Percentiles rank a stretch among this genome's conserved stretches.
phyloP scores from a whole-genome alignment of 176 grass and related monocot species.

The Phoenix roebelenii region DNA sequence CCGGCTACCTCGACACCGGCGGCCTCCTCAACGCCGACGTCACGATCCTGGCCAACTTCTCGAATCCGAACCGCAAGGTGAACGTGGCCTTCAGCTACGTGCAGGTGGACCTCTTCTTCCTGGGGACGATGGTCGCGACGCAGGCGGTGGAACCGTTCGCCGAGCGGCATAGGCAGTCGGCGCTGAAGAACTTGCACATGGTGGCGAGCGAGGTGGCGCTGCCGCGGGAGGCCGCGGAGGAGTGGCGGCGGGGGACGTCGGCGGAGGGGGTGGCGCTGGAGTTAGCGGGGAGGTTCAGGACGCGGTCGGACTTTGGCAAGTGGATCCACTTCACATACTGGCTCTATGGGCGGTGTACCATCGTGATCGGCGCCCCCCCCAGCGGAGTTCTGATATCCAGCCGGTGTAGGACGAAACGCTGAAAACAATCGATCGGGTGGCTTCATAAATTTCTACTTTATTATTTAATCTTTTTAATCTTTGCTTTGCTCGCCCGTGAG shows the following conservation, averaged over 20 bases:
- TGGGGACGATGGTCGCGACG: slow-evolving; percentile 36
- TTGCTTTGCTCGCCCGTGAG: too few species aligned
- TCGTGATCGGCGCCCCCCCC: slow-evolving; percentile 52
- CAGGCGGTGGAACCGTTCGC: slow-evolving; percentile 38
- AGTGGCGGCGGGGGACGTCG: slow-evolving; percentile 34
- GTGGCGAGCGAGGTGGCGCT: slow-evolving; percentile 35
- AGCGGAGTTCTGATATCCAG: slow-evolving; percentile 31
- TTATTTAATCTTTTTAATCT: too few species aligned
- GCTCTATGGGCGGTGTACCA: slow-evolving; percentile 25
- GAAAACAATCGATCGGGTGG: background rate
- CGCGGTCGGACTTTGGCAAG: slow-evolving; percentile 43
- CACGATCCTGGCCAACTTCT: slow-evolving; percentile 48
- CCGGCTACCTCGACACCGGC: slow-evolving; percentile 50
- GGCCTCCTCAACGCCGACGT: slow-evolving; percentile 60
- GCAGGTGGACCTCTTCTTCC: slow-evolving; percentile 78
- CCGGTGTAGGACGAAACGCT: slow-evolving; percentile 15
- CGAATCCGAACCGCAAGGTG: slow-evolving; percentile 63
- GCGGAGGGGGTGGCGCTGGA: slow-evolving; percentile 29
- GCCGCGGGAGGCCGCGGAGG: slow-evolving; percentile 4
- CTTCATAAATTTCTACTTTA: too few species aligned
- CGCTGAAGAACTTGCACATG: slow-evolving; percentile 32
- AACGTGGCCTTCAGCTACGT: slow-evolving; percentile 43
- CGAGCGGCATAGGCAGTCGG: slow-evolving; percentile 16
- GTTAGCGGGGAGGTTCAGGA: slow-evolving; percentile 34
- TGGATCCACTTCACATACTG: slow-evolving; percentile 60